These are phyloP conservation scores for Rubus idaeus DNA, from an alignment of 306 rosid species.

Conservation along the genomic window DNA sequence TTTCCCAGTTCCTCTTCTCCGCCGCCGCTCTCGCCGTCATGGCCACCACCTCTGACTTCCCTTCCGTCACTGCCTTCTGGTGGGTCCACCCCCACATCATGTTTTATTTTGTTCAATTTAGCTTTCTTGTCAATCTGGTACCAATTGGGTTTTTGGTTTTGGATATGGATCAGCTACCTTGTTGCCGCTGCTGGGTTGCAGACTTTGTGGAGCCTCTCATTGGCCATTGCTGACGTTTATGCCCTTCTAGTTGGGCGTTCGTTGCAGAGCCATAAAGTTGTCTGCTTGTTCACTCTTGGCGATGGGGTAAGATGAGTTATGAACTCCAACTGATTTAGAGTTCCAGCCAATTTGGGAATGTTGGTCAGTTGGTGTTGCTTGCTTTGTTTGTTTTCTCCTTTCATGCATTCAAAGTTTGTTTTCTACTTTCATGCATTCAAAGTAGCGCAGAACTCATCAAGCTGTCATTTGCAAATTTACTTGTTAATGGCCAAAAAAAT, in stretches of 20 bases:
- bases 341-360: not conserved
- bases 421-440: not conserved
- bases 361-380: not conserved
- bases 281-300: constrained; percentile 71
- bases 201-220: constrained; percentile 65
- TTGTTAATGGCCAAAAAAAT: not conserved
- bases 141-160: constrained; percentile 10
- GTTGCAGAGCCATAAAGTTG: constrained; percentile 60
- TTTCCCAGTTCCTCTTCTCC: constrained; percentile 62
- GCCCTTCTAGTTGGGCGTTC: constrained; percentile 78
- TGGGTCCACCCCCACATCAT: constrained; percentile 14
- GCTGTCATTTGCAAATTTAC: not conserved
- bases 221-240: constrained; percentile 70
- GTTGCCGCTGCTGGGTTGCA: constrained; percentile 84
- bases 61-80: constrained; percentile 92
- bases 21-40: constrained; percentile 71
- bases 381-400: not conserved
- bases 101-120: not conserved
- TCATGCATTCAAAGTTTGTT: not conserved
- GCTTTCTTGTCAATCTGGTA: not conserved
- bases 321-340: not conserved
- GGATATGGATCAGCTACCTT: constrained; percentile 62
- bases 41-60: constrained; percentile 79
- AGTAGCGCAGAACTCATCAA: not conserved
- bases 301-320: constrained; percentile 72